Conservation (phyloP, 2,329 filamentous ascomycete species). For the Gnomoniopsis sp. region DNA sequence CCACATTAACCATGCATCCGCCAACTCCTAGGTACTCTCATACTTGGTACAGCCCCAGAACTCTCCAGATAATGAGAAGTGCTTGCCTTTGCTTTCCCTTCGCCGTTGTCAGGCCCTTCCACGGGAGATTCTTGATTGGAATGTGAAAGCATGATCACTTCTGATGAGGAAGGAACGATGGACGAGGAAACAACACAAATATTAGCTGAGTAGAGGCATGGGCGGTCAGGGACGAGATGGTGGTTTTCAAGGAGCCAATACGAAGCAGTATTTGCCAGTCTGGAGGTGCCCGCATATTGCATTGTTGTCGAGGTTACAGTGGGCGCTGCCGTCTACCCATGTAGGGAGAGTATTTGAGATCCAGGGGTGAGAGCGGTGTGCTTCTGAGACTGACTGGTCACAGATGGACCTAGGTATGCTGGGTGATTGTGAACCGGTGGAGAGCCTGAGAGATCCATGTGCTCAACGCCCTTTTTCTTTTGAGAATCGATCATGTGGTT, state of each 20-base stretch:
- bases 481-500: too few species aligned
- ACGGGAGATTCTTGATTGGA: too few species aligned
- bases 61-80: constrained; percentile 41
- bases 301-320: constrained; percentile 1
- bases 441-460: too few species aligned
- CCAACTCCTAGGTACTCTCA: neutral
- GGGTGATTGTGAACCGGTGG: too few species aligned
- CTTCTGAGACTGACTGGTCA: constrained; percentile 2
- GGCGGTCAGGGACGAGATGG: constrained; percentile 42
- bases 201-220: neutral
- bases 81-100: too few species aligned
- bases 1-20: constrained; percentile 10
- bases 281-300: constrained; percentile 26
- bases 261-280: constrained; percentile 23
- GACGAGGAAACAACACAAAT: constrained; percentile 8
- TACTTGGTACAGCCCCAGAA: too few species aligned
- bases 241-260: constrained; percentile 63
- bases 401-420: too few species aligned
- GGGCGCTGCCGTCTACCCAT: neutral
- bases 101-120: too few species aligned
- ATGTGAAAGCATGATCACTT: constrained; percentile 41
- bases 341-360: constrained; percentile 13
- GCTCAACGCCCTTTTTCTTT: too few species aligned
- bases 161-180: constrained; percentile 29
- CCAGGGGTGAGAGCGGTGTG: constrained; percentile 6